Base-by-base conservation (phyloP, 192 early-diverging fungal genomes). In the Entomortierella parvispora region DNA sequence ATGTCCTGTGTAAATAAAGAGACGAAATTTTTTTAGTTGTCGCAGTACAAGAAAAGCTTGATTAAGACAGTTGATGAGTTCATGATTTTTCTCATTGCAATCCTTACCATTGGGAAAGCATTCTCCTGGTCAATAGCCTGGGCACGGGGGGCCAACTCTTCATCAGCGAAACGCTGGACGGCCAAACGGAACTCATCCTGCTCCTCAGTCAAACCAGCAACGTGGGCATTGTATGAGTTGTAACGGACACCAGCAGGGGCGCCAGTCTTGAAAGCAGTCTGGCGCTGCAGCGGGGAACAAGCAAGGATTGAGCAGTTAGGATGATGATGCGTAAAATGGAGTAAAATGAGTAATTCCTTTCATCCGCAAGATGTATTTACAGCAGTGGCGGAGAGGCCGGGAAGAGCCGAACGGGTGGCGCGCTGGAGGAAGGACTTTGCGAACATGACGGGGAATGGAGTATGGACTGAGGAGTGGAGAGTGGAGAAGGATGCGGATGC, bases 111-210 rank as follows among this genome's bases (percentile, higher is more conserved):
- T 2, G 95, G 95, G 69, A 98, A 98, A 15, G 80, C 79, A 68
- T 97, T 97, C n/a, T 83, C 80, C 59, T 87, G 86, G 84, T 98
- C 96, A 45, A 98, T 95, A 49, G 87, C 80, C 5, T 62, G 74
- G 7, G 96, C 96, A 8, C 94, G 84, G 2, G 91, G 92, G 0
- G 91, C 87, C 25, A 98, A 83, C 68, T 98, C 96, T 47, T 85
- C 87, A 50, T 94, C 85, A 22, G 87, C 90, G 85, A 95, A 98
- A 2, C 82, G 80, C 29, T 87, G 78, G 0, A 96, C 93, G 7
- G 90, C 86, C 54, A 86, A 68, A 25, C 93, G 87, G 78, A 97
- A 89, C 86, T 91, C 87, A 26, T 83, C 68, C 56, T 93, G 91
- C 60, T 93, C 90, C 8, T 81, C 77, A 3, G 90, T 88, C 51